Base-by-base conservation (phyloP, 345 rosid genomes). In the Tarenaya hassleriana region DNA sequence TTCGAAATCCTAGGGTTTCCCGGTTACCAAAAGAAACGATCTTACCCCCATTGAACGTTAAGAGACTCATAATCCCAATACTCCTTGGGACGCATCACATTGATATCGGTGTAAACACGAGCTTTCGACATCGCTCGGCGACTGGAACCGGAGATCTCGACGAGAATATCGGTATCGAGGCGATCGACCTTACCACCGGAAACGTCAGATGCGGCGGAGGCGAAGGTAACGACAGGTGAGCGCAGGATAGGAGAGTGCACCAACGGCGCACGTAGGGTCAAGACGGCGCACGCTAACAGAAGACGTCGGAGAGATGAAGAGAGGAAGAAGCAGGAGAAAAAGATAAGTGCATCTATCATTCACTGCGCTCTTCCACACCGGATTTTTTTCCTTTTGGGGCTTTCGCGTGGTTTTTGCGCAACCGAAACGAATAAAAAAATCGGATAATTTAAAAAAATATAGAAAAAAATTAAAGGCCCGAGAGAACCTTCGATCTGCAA, bases 31-130 rank as follows among this genome's bases (percentile, higher is more conserved):
- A 24, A 24, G 2, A 24, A 29, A 13, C 0, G 41, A 91, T 88
- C 41, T 63, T 69, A 84, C 97, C 97, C 92, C 95, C 99, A 84
- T 67, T 81, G 85, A 62, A 81, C 85, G 38, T 75, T 77, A 49
- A 84, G 83, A 15, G 88, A 76, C 63, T 86, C 91, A 66, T 86
- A 86, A 73, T 92, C 96, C 95, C 95, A 92, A 42, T 92, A 92
- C 27, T 92, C 97, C 75, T 88, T 88, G 8, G 99, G 89, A 8
- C 95, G 83, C 16, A 80, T 47, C 48, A 86, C 92, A 70, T 94
- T 94, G 29, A 94, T 72, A 16, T 94, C 94, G 12, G 94, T 17
- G 57, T 88, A 94, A 47, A 88, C 95, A 32, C 88, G 78, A 20
- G 99, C 80, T 68, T 88, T 94, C 66, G 95, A 94, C 97, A 94